Evolutionary conservation across 1,284 basidiomycete genomes (phyloP).

Genomic region (Cutaneotrichosporon daszewskae): DNA sequence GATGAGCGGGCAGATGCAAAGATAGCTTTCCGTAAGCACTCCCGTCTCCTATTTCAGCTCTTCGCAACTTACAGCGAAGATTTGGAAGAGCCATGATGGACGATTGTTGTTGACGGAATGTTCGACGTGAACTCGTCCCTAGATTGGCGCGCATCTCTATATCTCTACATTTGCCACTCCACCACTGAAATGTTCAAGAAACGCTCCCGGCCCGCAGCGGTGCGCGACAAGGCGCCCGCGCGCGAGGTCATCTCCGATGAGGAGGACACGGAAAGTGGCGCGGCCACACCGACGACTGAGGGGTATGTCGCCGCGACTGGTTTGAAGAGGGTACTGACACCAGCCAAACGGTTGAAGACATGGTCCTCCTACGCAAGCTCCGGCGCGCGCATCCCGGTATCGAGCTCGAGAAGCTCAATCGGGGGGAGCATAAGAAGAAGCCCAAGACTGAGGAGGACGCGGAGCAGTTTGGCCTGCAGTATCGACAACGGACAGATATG

Average conservation of each 20-base stretch:
- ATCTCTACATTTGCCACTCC: not conserved
- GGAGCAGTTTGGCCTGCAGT: conserved; percentile 54
- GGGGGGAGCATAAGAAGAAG: conserved; percentile 65
- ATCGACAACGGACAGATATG: too few species aligned
- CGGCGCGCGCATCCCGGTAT: conserved; percentile 62
- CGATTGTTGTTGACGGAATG: not conserved
- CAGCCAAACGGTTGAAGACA: conserved; percentile 59
- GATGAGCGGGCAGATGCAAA: conserved; percentile 48
- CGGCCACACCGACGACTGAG: conserved; percentile 2
- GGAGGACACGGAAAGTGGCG: conserved; percentile 2
- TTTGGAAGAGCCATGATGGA: conserved; percentile 43
- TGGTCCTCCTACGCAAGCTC: conserved; percentile 76
- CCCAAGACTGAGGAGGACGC: conserved; percentile 52
- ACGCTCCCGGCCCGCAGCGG: conserved; percentile 42
- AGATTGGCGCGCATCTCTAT: not conserved
- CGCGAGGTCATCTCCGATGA: too few species aligned
- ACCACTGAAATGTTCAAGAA: conserved; percentile 47
- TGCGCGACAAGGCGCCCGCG: conserved; percentile 33
- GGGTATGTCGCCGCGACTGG: conserved; percentile 2
- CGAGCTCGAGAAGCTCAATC: conserved; percentile 73
- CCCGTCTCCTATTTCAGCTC: not conserved
- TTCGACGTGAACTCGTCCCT: not conserved
- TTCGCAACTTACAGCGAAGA: conserved; percentile 32
- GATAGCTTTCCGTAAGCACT: conserved; percentile 31
- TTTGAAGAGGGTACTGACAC: conserved; percentile 2